These are phyloP conservation scores for Microstroma glucosiphilum DNA, from an alignment of 1,284 basidiomycete species.

Conservation along the genomic window DNA sequence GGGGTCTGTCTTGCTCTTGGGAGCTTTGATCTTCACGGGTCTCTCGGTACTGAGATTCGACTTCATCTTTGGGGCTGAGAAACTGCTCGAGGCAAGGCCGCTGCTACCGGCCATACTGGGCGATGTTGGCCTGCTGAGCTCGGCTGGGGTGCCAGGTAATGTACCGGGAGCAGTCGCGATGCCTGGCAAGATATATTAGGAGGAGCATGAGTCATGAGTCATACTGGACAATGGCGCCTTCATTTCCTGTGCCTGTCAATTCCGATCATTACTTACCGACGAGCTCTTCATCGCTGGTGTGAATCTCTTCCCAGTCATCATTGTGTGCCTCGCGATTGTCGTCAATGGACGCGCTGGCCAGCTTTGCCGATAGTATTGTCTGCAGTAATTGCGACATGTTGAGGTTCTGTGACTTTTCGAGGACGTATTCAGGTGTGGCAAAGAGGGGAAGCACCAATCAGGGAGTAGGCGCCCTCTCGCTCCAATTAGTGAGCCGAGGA, in stretches of 20 bases:
- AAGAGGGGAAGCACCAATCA: no score
- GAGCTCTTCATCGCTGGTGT: constrained; percentile 26
- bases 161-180: constrained; percentile 25
- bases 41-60: constrained; percentile 10
- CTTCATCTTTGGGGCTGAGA: not conserved
- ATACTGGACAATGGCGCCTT: no score
- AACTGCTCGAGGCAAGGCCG: no score
- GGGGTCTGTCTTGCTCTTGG: constrained; percentile 34
- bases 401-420: not conserved
- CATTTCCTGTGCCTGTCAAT: no score
- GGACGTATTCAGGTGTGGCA: no score
- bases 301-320: constrained; percentile 5
- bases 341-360: constrained; percentile 5
- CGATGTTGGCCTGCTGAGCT: constrained; percentile 23
- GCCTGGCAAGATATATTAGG: not conserved
- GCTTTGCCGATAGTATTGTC: not conserved
- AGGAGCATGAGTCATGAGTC: no score
- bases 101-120: constrained; percentile 8
- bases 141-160: constrained; percentile 23
- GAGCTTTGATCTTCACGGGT: not conserved
- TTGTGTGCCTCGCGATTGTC: not conserved
- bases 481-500: no score
- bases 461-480: no score
- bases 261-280: constrained; percentile 10
- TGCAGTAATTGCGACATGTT: constrained; percentile 3